Conservation (phyloP, 148 eudicot genomes). For the Camellia sinensis region DNA sequence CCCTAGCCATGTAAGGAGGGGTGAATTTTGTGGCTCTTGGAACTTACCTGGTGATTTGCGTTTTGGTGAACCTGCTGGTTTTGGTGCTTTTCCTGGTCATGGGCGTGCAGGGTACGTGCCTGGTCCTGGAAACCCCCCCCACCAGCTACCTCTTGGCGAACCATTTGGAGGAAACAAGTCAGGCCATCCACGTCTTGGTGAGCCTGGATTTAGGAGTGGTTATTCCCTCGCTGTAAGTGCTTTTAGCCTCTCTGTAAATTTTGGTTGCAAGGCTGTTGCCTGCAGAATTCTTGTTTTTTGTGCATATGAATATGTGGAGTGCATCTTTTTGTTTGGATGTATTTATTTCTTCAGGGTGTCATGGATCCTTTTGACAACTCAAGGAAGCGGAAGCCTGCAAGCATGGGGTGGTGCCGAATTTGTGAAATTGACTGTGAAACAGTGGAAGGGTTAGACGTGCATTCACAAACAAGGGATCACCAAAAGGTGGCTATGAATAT, state of each 20-base stretch:
- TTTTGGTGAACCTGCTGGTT: slow-evolving; percentile 45
- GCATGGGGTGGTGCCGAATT: slow-evolving; percentile 85
- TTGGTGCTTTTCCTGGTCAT: slow-evolving; percentile 48
- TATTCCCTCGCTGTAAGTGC: slow-evolving; percentile 56
- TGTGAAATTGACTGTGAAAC: slow-evolving; percentile 91
- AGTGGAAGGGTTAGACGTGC: slow-evolving; percentile 87
- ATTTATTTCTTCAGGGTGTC: slow-evolving; percentile 45
- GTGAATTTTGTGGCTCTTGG: slow-evolving; percentile 48
- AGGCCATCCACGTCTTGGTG: slow-evolving; percentile 55
- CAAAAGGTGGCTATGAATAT: slow-evolving; percentile 79
- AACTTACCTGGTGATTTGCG: slow-evolving; percentile 36
- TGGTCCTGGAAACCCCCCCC: slow-evolving; percentile 51
- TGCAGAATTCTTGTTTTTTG: neutral
- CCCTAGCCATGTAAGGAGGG: slow-evolving; percentile 45
- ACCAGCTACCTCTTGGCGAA: slow-evolving; percentile 45
- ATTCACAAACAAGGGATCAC: slow-evolving; percentile 88
- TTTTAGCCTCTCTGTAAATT: neutral
- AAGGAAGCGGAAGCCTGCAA: slow-evolving; percentile 57
- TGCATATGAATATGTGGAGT: neutral
- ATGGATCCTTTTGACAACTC: slow-evolving; percentile 61
- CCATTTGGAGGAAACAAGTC: slow-evolving; percentile 55
- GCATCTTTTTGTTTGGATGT: slow-evolving; percentile 17
- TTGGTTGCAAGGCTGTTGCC: neutral
- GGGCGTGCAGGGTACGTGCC: slow-evolving; percentile 51
- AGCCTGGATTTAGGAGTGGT: slow-evolving; percentile 66